These are phyloP conservation scores for Ogataea salicorniae DNA, from an alignment of 805 yeast genomes.

Conservation along the genomic window DNA sequence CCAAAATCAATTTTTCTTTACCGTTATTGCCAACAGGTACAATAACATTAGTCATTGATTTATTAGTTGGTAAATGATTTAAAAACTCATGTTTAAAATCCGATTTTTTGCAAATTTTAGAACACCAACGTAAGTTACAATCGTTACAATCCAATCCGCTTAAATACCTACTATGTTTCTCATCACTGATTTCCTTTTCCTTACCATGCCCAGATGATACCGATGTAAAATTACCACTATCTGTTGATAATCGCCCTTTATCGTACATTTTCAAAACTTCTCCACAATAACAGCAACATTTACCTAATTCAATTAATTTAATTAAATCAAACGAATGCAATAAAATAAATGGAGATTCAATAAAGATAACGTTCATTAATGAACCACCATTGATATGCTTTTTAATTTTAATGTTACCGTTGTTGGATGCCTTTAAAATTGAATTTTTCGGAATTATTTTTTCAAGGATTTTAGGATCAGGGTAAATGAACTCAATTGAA, in stretches of 20 bases:
- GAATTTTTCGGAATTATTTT: conserved; percentile 10
- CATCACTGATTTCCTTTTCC: conserved; percentile 13
- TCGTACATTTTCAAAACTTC: conserved; percentile 28
- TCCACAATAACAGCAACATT: conserved; percentile 30
- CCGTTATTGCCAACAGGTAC: background rate
- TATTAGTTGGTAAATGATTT: conserved; percentile 28
- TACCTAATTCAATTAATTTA: conserved; percentile 25
- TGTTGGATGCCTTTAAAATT: conserved; percentile 2
- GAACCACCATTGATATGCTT: conserved; percentile 2
- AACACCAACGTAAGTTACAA: conserved; percentile 29
- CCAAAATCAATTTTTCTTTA: conserved; percentile 12
- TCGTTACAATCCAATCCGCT: conserved; percentile 29
- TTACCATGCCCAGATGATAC: conserved; percentile 1
- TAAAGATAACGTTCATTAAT: conserved; percentile 17
- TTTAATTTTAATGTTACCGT: conserved; percentile 8
- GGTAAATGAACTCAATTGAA: background rate
- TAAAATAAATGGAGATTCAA: conserved; percentile 29
- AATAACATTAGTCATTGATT: conserved; percentile 22
- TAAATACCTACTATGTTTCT: conserved; percentile 25
- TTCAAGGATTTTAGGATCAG: conserved; percentile 2
- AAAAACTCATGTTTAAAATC: conserved; percentile 24
- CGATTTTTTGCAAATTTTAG: conserved; percentile 21
- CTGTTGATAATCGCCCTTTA: conserved; percentile 18
- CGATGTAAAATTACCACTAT: conserved; percentile 8
- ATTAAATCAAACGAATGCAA: conserved; percentile 22